A percentile compares a stretch with the other conserved stretches of the same genome.
Conservation (phyloP, 305 asterid genomes). For the Solanum chacoense region DNA sequence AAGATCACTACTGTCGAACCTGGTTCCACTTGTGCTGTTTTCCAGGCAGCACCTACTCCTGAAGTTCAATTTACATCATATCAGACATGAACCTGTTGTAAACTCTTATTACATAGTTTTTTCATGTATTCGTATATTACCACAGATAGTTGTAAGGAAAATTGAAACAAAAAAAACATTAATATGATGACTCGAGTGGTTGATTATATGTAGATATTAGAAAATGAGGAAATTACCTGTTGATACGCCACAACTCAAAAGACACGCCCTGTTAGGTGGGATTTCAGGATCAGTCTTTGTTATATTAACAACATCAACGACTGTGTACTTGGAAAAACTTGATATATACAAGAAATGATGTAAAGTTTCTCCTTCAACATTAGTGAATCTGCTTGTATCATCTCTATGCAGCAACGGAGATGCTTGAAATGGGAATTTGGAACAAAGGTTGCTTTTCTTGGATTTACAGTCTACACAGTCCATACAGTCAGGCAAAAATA, state of each 20-base stretch:
- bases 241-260: constrained; percentile 81
- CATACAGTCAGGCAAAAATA: constrained; percentile 60
- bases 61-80: not conserved
- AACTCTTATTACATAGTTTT: not conserved
- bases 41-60: constrained; percentile 89
- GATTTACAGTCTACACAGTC: constrained; percentile 73
- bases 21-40: constrained; percentile 53
- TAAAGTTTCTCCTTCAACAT: constrained; percentile 53
- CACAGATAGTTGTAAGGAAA: not conserved
- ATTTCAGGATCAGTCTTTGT: constrained; percentile 43
- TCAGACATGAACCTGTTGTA: not conserved
- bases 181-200: not conserved
- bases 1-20: constrained; percentile 82
- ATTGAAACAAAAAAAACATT: not conserved
- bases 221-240: constrained; percentile 31
- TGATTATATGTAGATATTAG: not conserved
- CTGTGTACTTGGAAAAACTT: constrained; percentile 77
- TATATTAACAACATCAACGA: constrained; percentile 41
- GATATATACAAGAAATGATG: constrained; percentile 61
- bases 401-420: constrained; percentile 57
- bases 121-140: not conserved
- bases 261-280: constrained; percentile 78
- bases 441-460: constrained; percentile 66
- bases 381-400: constrained; percentile 65
- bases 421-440: constrained; percentile 42